These are phyloP conservation scores for Penicillium samsonianum DNA, from an alignment of 495 filamentous ascomycete species.

Conservation along the genomic window DNA sequence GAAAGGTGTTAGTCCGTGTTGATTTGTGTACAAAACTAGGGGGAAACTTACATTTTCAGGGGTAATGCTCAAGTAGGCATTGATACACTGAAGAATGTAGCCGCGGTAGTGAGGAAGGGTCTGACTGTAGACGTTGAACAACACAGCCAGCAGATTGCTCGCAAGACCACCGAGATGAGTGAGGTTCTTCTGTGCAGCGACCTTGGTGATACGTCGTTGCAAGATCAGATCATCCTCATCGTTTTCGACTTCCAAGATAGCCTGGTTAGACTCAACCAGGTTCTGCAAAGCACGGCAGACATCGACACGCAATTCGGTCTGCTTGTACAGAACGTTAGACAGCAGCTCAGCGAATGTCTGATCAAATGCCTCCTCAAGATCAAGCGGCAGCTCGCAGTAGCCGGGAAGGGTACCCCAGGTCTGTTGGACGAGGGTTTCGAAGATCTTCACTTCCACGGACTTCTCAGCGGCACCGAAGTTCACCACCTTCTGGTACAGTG, in stretches of 20 bases:
- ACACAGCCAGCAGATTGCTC: conserved; percentile 84
- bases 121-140: conserved; percentile 97
- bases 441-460: conserved; percentile 94
- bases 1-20: conserved; percentile 27
- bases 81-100: conserved; percentile 88
- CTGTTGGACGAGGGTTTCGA: conserved; percentile 92
- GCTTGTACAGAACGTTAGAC: conserved; percentile 88
- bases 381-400: conserved; percentile 88
- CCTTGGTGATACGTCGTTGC: conserved; percentile 72
- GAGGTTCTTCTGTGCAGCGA: conserved; percentile 72
- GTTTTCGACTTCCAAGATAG: conserved; percentile 59
- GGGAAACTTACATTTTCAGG: conserved; percentile 54
- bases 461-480: conserved; percentile 77
- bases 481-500: conserved; percentile 84
- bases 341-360: conserved; percentile 89
- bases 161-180: conserved; percentile 74
- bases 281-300: conserved; percentile 82
- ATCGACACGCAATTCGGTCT: conserved; percentile 81
- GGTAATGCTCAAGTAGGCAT: conserved; percentile 88
- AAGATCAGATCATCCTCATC: conserved; percentile 69
- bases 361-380: conserved; percentile 75
- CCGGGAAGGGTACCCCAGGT: conserved; percentile 95
- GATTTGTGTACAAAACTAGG: not conserved
- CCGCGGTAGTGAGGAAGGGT: conserved; percentile 91
- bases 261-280: conserved; percentile 88